A percentile compares a stretch with the other conserved stretches of the same genome.
Evolutionary conservation across 768 basidiomycete species (phyloP).

Genomic region (Hygrophorus russula): DNA sequence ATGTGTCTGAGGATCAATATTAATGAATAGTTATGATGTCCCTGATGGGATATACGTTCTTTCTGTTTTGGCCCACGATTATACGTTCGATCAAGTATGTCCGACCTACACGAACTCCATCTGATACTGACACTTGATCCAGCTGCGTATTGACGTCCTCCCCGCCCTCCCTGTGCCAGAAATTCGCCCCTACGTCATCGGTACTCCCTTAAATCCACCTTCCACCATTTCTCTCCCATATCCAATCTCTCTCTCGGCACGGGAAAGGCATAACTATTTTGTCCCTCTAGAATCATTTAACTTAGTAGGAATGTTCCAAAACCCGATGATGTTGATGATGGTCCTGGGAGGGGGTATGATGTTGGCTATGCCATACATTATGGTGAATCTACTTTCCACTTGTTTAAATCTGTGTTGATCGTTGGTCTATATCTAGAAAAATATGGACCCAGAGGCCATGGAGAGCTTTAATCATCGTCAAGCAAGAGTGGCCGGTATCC

Average conservation of each 20-base stretch:
- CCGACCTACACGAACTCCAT: not conserved
- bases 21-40: conserved; percentile 46
- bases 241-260: conserved; percentile 47
- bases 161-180: conserved; percentile 28
- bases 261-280: conserved; percentile 52
- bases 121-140: conserved; percentile 6
- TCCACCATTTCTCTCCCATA: conserved; percentile 45
- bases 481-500: conserved; percentile 40
- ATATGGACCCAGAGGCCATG: conserved; percentile 59
- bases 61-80: conserved; percentile 55
- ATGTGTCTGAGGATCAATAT: not conserved
- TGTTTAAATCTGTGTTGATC: not conserved
- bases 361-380: conserved; percentile 64
- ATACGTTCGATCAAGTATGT: conserved; percentile 57
- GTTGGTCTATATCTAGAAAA: conserved; percentile 39
- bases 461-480: conserved; percentile 56
- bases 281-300: conserved; percentile 64
- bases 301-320: conserved; percentile 63
- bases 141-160: conserved; percentile 63
- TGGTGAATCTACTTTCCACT: conserved; percentile 30
- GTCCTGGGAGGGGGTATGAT: conserved; percentile 53
- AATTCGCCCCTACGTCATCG: conserved; percentile 52
- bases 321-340: conserved; percentile 81
- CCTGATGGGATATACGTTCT: conserved; percentile 59
- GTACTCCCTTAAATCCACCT: conserved; percentile 56